phyloP scores from a whole-genome alignment of 306 rosid genomes.

The Echinosophora koreensis region DNA sequence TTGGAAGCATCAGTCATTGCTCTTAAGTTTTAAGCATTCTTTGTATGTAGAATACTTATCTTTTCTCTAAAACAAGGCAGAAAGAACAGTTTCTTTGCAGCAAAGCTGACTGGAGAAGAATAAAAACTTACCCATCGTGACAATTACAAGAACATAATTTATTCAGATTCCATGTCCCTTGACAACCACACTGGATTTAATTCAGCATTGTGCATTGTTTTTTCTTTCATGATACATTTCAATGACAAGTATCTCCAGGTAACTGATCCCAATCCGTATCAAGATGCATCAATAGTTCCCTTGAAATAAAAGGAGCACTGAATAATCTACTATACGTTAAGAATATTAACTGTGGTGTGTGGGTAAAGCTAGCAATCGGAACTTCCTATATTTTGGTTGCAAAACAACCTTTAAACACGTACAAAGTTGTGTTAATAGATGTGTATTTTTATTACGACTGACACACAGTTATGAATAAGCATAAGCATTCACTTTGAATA shows the following conservation, averaged over 20 bases:
- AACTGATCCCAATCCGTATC: background rate
- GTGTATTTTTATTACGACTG: too few relatives aligned
- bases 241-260: background rate
- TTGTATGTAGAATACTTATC: too few relatives aligned
- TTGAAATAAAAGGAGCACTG: background rate
- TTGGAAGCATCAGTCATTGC: background rate
- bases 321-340: background rate
- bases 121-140: background rate
- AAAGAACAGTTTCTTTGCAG: background rate
- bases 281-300: background rate
- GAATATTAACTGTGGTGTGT: constrained; percentile 12
- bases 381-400: too few relatives aligned
- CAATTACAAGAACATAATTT: background rate
- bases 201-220: background rate
- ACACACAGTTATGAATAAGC: background rate
- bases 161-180: constrained; percentile 5
- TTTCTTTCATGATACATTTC: constrained; percentile 30
- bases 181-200: background rate
- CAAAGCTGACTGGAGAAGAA: background rate
- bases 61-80: background rate
- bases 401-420: too few relatives aligned
- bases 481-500: constrained; percentile 4
- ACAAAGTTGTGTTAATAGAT: too few relatives aligned
- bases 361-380: constrained; percentile 15
- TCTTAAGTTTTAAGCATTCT: background rate